Base-by-base conservation (phyloP, 768 basidiomycete species). In the Auricularia heimuer region DNA sequence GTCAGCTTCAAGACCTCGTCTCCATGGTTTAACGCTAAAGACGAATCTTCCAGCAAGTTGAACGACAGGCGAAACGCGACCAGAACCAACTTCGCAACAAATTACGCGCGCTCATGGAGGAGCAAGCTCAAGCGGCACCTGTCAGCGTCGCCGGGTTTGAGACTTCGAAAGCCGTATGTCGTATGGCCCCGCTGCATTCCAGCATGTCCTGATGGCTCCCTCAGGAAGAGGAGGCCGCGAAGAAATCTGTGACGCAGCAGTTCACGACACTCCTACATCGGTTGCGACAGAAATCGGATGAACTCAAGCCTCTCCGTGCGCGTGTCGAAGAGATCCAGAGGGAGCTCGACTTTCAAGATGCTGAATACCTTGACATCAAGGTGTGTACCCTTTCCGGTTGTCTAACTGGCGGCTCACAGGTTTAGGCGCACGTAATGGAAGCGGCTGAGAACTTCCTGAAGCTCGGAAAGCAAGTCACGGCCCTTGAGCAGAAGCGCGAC, bases 81-180 rank as follows among this genome's bases (percentile, higher is more conserved):
- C 10, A 11, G 16, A 51, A 51, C 47, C 47, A 51, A 18, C 47
- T 51, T 51, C 47, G 18, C 6, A 51, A 21, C 21, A 8, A 51
- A 18, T 18, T 51, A 8, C 47, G 47, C 18, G 47, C 47, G 4
- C 47, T 51, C 12, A 29, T 65, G 45, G 62, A 66, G 4, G 87
- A 88, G 67, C 80, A 81, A 10, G 88, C 88, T 64, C 87, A 89
- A 24, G 87, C 89, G 11, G 76, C 88, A 72, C 87, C 89, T 2
- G 82, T 82, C 8, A 81, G 82, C 68, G 77, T 89, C 18, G 77
- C 81, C 24, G 82, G 80, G 16, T 75, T 89, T 14, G 77, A 86
- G 66, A 77, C 73, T 11, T 83, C 80, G 6, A 83, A 85, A 71
- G 72, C 78, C 68, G 88, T 86, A 68, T 35, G 81, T 71, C 34